Percentiles rank a stretch among this genome's conserved stretches.
Conservation (phyloP, 129 eudicot genomes). For the Ambrosia trifida region DNA sequence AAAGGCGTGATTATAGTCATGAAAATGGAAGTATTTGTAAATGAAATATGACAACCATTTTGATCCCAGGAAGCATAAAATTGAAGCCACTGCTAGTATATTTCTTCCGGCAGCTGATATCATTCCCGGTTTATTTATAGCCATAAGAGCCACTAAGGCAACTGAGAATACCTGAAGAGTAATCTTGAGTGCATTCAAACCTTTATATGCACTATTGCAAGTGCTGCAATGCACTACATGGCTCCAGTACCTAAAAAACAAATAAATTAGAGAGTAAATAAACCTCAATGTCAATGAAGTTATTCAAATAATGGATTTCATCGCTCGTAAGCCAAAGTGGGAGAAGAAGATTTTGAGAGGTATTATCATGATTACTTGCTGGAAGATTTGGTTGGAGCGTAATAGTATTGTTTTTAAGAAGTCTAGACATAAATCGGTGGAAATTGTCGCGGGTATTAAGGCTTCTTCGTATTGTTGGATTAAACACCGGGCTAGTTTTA, state of each 20-base stretch:
- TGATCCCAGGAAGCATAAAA: not conserved
- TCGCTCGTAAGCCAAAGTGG: no score
- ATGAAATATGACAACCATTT: not conserved
- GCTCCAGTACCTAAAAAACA: not conserved
- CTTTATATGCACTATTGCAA: not conserved
- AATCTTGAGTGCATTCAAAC: not conserved
- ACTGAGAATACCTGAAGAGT: not conserved
- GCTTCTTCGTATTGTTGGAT: no score
- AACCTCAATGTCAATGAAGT: no score
- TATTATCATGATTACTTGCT: no score
- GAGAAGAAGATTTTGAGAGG: no score
- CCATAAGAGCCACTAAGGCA: not conserved
- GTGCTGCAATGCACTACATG: not conserved
- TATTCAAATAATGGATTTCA: no score
- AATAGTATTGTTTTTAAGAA: no score
- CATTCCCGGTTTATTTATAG: not conserved
- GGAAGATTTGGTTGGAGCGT: no score
- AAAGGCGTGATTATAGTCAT: not conserved
- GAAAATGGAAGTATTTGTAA: not conserved
- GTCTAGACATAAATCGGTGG: no score
- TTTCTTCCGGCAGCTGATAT: not conserved
- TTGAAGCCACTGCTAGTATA: not conserved
- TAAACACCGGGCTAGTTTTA: no score
- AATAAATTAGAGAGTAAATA: no score
- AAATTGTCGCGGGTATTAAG: no score